Base-by-base conservation (phyloP, 2,329 filamentous ascomycete genomes). In the Exophiala xenobiotica region DNA sequence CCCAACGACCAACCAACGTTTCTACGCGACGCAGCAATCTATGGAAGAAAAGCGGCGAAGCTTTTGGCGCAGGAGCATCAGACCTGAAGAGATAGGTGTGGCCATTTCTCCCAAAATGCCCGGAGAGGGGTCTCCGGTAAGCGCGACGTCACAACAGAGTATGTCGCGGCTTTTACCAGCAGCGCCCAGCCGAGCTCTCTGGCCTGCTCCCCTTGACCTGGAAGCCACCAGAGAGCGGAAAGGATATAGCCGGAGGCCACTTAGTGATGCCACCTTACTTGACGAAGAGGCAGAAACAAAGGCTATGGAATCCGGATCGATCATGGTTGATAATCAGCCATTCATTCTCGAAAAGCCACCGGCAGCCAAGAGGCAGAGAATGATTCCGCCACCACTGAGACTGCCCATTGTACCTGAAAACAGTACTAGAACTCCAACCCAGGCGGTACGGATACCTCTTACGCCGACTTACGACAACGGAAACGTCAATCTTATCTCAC, bases 111-210 rank as follows among this genome's bases (percentile, higher is more conserved):
- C 57, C 49, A 64, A 20, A 61, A 64, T 22, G 24, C 38, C 44
- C 2, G 63, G 64, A 35, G 63, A 61, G 24, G 54, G 50, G 9
- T 68, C 68, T 12, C 63, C 65, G 12, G 53, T 54, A 37, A 70
- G 64, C 31, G 59, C 64, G 18, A 60, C 64, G 1, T 69, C 72
- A 5, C 65, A 69, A 29, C 63, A 66, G 22, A 71, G 68, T 14
- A 53, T 68, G n/a, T 68, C 70, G 16, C 65, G 66, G 37, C 59
- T 72, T 11, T 58, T 71, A 5, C 69, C 70, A 2, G 65, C 68
- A 37, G 63, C 64, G 22, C 64, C 65, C n/a, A 50, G 56, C 37
- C 63, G 65, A 53, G 62, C 61, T 14, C 52, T 72, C 14, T 69
- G 67, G 51, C 71, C 73, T 20, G 65, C 68, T 20, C 71, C 68